phyloP scores from a whole-genome alignment of 176 grass and related monocot species.

The Rhynchospora breviuscula region DNA sequence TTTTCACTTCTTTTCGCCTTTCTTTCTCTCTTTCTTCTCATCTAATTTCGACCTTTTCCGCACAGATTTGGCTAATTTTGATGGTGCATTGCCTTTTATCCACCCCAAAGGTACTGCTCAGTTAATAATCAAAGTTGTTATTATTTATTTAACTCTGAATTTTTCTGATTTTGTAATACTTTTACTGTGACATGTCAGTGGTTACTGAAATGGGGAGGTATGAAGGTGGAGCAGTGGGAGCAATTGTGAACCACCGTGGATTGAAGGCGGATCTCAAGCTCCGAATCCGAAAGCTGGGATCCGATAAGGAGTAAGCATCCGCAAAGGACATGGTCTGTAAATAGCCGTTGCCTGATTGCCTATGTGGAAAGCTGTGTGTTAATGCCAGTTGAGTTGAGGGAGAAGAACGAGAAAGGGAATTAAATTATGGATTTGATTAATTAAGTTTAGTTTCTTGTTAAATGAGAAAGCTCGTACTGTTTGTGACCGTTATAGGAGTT shows the following conservation, averaged over 20 bases:
- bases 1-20: background rate
- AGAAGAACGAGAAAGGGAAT: background rate
- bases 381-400: background rate
- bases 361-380: background rate
- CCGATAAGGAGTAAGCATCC: background rate
- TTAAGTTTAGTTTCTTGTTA: background rate
- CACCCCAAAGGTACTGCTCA: background rate
- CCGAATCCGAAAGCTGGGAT: conserved; percentile 34
- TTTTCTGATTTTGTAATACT: background rate
- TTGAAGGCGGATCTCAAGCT: conserved; percentile 41
- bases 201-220: conserved; percentile 13
- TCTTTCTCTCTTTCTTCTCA: background rate
- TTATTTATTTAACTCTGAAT: background rate
- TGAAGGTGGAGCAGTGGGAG: conserved; percentile 15
- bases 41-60: background rate
- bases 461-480: background rate
- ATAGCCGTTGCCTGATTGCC: background rate
- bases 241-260: conserved; percentile 31
- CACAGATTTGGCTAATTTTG: conserved; percentile 9
- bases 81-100: background rate
- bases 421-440: conserved; percentile 2
- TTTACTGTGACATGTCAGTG: background rate
- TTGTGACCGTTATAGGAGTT: conserved; percentile 15
- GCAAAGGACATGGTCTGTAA: background rate
- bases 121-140: background rate